These are phyloP conservation scores for Nannochloropsis granulata DNA, from an alignment of 108 stramenopile genomes.

Conservation along the genomic window DNA sequence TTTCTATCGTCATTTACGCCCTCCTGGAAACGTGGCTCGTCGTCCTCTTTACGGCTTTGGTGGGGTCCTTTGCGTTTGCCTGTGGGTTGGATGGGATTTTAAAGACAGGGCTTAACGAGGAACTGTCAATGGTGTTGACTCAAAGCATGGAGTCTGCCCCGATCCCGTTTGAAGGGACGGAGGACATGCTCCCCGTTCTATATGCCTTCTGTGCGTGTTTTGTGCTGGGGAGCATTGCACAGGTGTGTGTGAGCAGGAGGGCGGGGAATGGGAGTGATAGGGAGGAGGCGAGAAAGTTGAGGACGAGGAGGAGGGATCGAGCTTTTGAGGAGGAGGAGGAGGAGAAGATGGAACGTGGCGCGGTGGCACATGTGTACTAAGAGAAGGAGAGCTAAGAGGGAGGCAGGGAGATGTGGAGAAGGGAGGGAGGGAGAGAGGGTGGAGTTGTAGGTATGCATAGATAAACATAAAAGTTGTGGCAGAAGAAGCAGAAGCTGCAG, in stretches of 20 bases:
- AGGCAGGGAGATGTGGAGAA: background rate
- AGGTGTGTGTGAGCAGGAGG: background rate
- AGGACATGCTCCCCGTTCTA: background rate
- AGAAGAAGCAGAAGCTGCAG: too few relatives aligned
- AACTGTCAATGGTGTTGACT: background rate
- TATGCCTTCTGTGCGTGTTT: background rate
- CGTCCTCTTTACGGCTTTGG: background rate
- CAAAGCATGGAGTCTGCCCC: background rate
- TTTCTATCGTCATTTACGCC: background rate
- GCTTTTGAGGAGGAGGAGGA: background rate
- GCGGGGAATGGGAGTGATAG: background rate
- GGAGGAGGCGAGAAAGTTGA: background rate
- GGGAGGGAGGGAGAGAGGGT: background rate
- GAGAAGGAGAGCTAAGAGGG: background rate
- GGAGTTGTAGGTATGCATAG: too few relatives aligned
- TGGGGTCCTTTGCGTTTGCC: background rate
- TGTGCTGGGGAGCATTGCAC: background rate
- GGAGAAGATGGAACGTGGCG: background rate
- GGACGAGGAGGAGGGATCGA: background rate
- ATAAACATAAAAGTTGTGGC: too few relatives aligned
- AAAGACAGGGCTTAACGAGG: background rate
- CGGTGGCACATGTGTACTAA: background rate
- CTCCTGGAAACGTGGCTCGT: background rate
- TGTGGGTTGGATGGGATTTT: background rate
- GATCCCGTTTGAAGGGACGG: background rate